A percentile compares a stretch with the other conserved stretches of the same genome.
Evolutionary conservation across 2,329 filamentous ascomycete genomes (phyloP).

Genomic region (Colletotrichum noveboracense): DNA sequence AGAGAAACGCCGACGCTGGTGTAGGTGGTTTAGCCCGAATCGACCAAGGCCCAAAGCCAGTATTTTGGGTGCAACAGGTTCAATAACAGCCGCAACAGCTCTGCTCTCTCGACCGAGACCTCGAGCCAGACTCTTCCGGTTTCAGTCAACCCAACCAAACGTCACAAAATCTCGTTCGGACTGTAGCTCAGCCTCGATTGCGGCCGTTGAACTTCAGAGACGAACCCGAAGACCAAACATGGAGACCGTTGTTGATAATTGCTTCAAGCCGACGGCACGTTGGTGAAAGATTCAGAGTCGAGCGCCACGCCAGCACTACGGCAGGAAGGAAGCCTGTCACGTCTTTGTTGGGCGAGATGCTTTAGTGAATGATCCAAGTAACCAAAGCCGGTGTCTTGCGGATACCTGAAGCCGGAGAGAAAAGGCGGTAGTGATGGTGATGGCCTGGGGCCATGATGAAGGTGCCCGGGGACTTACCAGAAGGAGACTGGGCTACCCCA

Average conservation of each 20-base stretch:
- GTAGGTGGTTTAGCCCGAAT: background rate
- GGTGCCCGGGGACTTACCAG: background rate
- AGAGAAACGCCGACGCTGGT: background rate
- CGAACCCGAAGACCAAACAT: background rate
- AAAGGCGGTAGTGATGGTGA: background rate
- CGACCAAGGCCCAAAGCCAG: background rate
- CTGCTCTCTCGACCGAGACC: background rate
- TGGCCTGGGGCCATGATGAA: background rate
- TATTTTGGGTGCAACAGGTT: background rate
- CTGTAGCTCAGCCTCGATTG: background rate
- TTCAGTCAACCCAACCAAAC: background rate
- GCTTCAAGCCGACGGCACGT: background rate
- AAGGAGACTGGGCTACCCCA: background rate
- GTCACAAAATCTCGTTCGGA: background rate
- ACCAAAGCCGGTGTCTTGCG: background rate
- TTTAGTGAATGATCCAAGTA: background rate
- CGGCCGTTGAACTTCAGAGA: background rate
- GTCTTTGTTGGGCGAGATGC: conserved; percentile 7
- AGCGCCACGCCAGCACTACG: background rate
- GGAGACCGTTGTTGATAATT: background rate
- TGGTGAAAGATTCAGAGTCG: background rate
- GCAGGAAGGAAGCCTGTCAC: background rate
- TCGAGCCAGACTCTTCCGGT: background rate
- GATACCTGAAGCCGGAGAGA: background rate
- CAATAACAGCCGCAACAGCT: background rate